Conservation (phyloP, 768 basidiomycete species). For the Xerocomellus chrysenteron region DNA sequence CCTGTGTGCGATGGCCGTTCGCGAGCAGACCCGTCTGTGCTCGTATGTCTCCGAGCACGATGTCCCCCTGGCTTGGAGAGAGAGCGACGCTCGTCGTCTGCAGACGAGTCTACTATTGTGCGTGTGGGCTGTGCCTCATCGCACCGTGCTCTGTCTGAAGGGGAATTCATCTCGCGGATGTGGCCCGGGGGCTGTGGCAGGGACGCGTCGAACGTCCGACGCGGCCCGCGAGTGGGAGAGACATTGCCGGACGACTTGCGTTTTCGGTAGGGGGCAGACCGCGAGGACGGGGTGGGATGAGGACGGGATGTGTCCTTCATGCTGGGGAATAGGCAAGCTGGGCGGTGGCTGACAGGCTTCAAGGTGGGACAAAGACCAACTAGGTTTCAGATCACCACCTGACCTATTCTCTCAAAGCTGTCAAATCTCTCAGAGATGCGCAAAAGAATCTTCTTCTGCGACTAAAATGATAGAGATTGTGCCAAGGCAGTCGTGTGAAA, state of each 20-base stretch:
- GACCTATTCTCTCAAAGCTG: neutral
- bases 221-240: slow-evolving; percentile 13
- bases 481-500: too few species aligned
- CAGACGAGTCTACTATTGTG: neutral
- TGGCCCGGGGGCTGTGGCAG: slow-evolving; percentile 1
- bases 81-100: slow-evolving; percentile 3
- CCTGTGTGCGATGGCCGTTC: slow-evolving; percentile 4
- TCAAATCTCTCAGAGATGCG: slow-evolving; percentile 4
- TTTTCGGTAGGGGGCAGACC: slow-evolving; percentile 21
- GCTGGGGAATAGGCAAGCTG: slow-evolving; percentile 9
- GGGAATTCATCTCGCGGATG: neutral
- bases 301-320: slow-evolving; percentile 28
- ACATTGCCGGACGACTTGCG: neutral
- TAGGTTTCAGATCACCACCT: slow-evolving; percentile 3
- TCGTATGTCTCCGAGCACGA: slow-evolving; percentile 4
- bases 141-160: slow-evolving; percentile 10
- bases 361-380: slow-evolving; percentile 2
- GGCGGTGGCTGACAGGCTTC: slow-evolving; percentile 17
- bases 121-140: slow-evolving; percentile 4
- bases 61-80: slow-evolving; percentile 5
- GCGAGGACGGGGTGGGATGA: slow-evolving; percentile 6
- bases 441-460: neutral
- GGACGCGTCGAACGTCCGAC: slow-evolving; percentile 13
- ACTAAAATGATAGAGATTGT: neutral
- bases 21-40: slow-evolving; percentile 1